These are phyloP conservation scores for Rhododendron vialii DNA, from an alignment of 148 eudicot genomes.

Conservation along the genomic window DNA sequence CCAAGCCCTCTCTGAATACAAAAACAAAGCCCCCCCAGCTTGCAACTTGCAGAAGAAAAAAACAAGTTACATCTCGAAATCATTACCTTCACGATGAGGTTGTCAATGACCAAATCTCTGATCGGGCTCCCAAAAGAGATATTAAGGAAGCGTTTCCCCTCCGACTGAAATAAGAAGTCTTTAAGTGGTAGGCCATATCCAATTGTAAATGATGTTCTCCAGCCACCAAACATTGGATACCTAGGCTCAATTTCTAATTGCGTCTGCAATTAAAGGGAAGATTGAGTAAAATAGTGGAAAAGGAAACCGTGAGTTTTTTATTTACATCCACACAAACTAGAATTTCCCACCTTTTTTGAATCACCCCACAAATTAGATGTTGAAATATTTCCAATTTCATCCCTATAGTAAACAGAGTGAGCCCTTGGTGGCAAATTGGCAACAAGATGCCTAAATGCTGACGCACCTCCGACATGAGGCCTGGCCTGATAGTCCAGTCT, in stretches of 20 bases:
- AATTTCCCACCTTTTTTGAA: constrained; percentile 48
- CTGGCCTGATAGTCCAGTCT: constrained; percentile 84
- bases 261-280: constrained; percentile 54
- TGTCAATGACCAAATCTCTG: constrained; percentile 64
- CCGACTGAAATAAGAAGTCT: constrained; percentile 76
- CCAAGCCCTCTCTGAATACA: not conserved
- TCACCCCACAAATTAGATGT: constrained; percentile 76
- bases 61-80: not conserved
- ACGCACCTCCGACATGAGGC: constrained; percentile 61
- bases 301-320: not conserved
- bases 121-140: constrained; percentile 80
- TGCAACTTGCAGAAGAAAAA: not conserved
- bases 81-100: constrained; percentile 82
- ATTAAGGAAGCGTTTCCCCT: constrained; percentile 73
- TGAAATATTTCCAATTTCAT: constrained; percentile 97
- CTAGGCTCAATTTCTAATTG: constrained; percentile 88
- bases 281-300: constrained; percentile 14
- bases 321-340: not conserved
- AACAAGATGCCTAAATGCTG: constrained; percentile 63
- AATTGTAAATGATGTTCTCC: constrained; percentile 86
- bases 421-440: constrained; percentile 79
- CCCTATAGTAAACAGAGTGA: constrained; percentile 92
- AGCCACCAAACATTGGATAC: constrained; percentile 93
- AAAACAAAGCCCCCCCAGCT: not conserved
- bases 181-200: constrained; percentile 87